phyloP scores from a whole-genome alignment of 345 rosid species.

The Euclidium syriacum region DNA sequence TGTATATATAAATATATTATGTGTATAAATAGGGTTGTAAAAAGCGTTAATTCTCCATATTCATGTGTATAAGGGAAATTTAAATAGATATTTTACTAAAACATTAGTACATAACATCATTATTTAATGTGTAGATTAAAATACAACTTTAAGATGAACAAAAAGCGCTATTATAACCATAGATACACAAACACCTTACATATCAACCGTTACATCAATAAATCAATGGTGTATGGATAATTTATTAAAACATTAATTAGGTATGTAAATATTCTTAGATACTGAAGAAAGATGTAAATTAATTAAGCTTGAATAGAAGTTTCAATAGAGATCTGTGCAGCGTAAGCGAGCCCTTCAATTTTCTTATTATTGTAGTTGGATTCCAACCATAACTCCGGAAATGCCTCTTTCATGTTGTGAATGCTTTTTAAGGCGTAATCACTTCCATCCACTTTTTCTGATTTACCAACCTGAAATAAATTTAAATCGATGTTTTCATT shows the following conservation, averaged over 20 bases:
- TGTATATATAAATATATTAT: too few species aligned
- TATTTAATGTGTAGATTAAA: too few species aligned
- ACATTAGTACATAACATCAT: too few species aligned
- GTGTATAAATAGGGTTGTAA: too few species aligned
- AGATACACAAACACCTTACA: neutral
- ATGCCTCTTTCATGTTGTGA: constrained; percentile 72
- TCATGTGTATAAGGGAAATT: too few species aligned
- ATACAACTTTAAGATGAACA: too few species aligned
- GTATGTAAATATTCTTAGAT: neutral
- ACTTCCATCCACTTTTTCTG: constrained; percentile 55
- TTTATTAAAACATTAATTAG: neutral
- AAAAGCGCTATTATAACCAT: too few species aligned
- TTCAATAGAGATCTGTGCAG: constrained; percentile 42
- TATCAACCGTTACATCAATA: neutral
- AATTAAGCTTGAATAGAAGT: constrained; percentile 50
- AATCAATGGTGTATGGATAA: neutral
- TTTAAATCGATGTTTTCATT: neutral
- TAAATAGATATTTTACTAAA: too few species aligned
- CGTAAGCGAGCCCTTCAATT: constrained; percentile 34
- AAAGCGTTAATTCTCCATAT: too few species aligned
- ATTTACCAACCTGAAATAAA: constrained; percentile 56
- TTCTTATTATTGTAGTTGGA: constrained; percentile 27
- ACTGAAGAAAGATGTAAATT: neutral
- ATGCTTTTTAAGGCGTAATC: constrained; percentile 78
- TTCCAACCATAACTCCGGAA: constrained; percentile 68